These are phyloP conservation scores for Neoscytalidium dimidiatum DNA, from an alignment of 2,329 filamentous ascomycete species.

Conservation along the genomic window DNA sequence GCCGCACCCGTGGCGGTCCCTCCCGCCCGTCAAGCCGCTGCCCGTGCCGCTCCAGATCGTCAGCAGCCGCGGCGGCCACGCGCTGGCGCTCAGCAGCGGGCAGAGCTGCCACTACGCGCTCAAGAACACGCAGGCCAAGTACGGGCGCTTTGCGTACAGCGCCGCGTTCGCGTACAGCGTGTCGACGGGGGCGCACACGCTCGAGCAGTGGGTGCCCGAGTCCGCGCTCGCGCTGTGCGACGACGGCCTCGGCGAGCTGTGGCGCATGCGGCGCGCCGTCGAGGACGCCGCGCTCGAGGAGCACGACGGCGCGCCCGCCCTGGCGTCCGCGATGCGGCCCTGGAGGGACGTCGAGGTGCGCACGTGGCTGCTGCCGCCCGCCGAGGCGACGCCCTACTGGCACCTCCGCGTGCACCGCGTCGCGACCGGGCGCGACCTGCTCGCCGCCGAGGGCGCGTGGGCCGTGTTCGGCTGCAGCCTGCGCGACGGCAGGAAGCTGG, in stretches of 20 bases:
- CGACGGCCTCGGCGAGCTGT: constrained; percentile 74
- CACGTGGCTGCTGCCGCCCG: constrained; percentile 66
- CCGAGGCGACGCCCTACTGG: constrained; percentile 65
- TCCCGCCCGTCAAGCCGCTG: constrained; percentile 56
- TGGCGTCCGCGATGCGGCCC: constrained; percentile 71
- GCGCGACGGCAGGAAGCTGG: constrained; percentile 60
- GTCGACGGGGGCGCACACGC: constrained; percentile 71
- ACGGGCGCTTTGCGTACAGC: constrained; percentile 77
- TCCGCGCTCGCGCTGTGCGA: constrained; percentile 76
- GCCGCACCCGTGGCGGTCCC: constrained; percentile 56
- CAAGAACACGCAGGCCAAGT: constrained; percentile 80
- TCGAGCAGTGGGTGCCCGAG: constrained; percentile 76
- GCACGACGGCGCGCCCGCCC: constrained; percentile 56
- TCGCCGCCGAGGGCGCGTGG: constrained; percentile 75
- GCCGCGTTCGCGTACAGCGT: constrained; percentile 77
- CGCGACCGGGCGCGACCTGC: constrained; percentile 59
- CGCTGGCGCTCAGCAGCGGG: constrained; percentile 70
- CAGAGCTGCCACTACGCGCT: constrained; percentile 83
- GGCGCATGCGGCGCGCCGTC: constrained; percentile 74
- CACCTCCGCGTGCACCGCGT: constrained; percentile 68
- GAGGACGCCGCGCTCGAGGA: constrained; percentile 64
- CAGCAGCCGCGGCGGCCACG: constrained; percentile 70
- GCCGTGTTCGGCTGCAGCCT: constrained; percentile 65
- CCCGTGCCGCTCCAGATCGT: constrained; percentile 73
- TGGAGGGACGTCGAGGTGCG: constrained; percentile 68